Evolutionary conservation across 441 rosid genomes (phyloP), one percentile per base, ranked within the genome.

Genomic region (Populus hybrid): DNA sequence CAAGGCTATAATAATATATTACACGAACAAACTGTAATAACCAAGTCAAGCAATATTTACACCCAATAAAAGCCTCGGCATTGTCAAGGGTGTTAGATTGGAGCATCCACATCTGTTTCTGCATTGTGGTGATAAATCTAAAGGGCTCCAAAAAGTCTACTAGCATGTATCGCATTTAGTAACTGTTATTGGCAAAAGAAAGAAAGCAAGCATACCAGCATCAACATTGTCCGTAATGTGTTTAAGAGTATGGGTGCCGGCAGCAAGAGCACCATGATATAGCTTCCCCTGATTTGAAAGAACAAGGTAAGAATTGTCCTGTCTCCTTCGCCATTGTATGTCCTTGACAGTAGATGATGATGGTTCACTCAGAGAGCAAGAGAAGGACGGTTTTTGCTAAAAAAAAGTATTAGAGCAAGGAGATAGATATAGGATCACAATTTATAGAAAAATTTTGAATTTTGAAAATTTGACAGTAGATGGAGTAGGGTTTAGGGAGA

Each of bases 181-280:
- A 18, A 9, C 0, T 69, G 14, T 31, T 29, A 20, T 11, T 12
- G 68, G 23, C 42, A 18, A 59, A 53, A 40, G 36, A 33, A 33
- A 33, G 6, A n/a, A 65, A 80, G 28, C 63, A 76, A 71, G 65
- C 77, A 78, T 84, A 93, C 98, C 97, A 0, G 98, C 97, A 80
- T 94, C 93, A 77, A 94, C 91, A 74, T 81, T 79, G 64, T 89
- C 93, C 88, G 89, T 82, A 61, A 90, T 82, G 84, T 77, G 79
- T 66, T 80, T 79, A 77, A 88, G 87, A 74, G 87, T 83, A 68
- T 77, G 68, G 45, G 45, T 68, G 77, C 23, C 63, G 21, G 63
- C 21, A 56, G 68, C 69, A 73, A 83, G 81, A 82, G 75, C 79
- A 74, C 93, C 98, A 79, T 78, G 81, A 82, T 88, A 89, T 69